Evolutionary conservation across 345 rosid genomes (phyloP).

Genomic region (Draba incana): DNA sequence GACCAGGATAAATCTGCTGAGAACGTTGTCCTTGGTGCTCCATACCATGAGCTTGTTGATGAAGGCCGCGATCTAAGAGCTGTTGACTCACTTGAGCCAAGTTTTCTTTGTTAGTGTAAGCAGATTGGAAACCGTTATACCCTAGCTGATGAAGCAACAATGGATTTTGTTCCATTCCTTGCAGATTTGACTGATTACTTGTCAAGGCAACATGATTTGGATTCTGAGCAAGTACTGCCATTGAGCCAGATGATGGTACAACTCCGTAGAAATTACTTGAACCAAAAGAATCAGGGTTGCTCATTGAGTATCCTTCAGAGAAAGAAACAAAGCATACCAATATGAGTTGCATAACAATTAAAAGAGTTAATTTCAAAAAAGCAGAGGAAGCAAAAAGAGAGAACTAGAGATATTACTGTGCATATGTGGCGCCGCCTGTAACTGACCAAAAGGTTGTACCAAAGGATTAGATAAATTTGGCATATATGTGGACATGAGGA

Average conservation of each 20-base stretch:
- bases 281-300: constrained; percentile 54
- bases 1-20: constrained; percentile 41
- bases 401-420: constrained; percentile 50
- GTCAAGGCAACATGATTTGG: constrained; percentile 50
- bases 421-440: constrained; percentile 46
- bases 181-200: constrained; percentile 54
- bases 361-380: neutral
- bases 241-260: constrained; percentile 54
- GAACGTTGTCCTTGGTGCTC: too few species aligned
- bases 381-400: neutral
- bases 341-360: neutral
- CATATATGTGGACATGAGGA: constrained; percentile 41
- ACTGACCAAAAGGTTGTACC: constrained; percentile 60
- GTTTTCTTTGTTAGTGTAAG: constrained; percentile 52
- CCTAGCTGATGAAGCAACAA: constrained; percentile 55
- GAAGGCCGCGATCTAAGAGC: constrained; percentile 53
- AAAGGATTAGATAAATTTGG: constrained; percentile 55
- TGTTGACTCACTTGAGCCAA: constrained; percentile 57
- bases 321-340: constrained; percentile 11
- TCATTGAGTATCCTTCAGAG: constrained; percentile 69
- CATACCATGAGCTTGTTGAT: too few species aligned
- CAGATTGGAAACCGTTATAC: constrained; percentile 57
- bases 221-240: constrained; percentile 40
- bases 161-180: constrained; percentile 51
- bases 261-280: constrained; percentile 54